Base-by-base conservation (phyloP, 768 basidiomycete species). In the Vararia minispora region DNA sequence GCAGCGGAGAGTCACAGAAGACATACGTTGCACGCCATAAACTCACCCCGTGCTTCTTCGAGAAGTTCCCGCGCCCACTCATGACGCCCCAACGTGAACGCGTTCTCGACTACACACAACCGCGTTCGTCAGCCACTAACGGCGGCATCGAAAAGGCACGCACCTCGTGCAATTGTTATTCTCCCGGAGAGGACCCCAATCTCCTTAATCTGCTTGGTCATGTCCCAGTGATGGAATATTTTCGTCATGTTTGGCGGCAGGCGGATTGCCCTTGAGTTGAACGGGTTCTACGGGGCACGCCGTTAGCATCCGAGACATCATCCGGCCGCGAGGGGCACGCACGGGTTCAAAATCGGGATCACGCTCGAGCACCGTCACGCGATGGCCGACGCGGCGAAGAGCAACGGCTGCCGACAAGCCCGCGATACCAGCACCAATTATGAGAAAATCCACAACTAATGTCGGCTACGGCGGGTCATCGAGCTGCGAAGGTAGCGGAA, bases 241-340 rank as follows among this genome's bases (percentile, higher is more conserved):
- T 61, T 58, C 30, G 57, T 54, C 50, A 60, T 49, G 37, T 64
- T 65, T 1, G 63, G 62, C 21, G 61, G 55, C 35, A 62, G 45
- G 2, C 58, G 50, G 17, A 57, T 35, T 4, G 59, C 59, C 10
- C 55, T 47, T 20, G 40, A 12, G 24, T 27, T 45, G 43, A n/a
- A n/a, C n/a, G n/a, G n/a, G n/a, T n/a, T n/a, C n/a, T n/a, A n/a
- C n/a, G n/a, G n/a, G n/a, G n/a, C n/a, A n/a, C n/a, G n/a, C n/a
- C n/a, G n/a, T n/a, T n/a, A n/a, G n/a, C n/a, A n/a, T n/a, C n/a
- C n/a, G n/a, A n/a, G n/a, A n/a, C n/a, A n/a, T 21, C 9, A 30
- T 3, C 26, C 11, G 22, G 39, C 13, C 11, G 12, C 5, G 18
- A 31, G 28, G 25, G 21, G 22, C 11, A 48, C 56, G 39, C 36